A percentile compares a stretch with the other conserved stretches of the same genome.
These are phyloP conservation scores for Brassica incana DNA, from an alignment of 345 rosid species.

Conservation along the genomic window DNA sequence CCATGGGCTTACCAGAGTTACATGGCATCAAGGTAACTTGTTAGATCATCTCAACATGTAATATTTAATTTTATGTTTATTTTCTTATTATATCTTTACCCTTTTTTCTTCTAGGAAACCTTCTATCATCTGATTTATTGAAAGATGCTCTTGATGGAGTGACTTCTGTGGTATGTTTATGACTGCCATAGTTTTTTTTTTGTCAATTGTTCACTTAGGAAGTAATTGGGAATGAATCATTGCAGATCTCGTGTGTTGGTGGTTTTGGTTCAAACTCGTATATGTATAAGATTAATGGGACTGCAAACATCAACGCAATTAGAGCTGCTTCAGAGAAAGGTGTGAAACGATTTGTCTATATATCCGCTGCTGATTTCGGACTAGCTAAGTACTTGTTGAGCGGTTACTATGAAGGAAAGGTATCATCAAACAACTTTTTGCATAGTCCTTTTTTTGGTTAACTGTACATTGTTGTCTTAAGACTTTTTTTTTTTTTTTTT, in stretches of 20 bases:
- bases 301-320: conserved; percentile 92
- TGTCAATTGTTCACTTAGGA: no score
- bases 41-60: conserved; percentile 4
- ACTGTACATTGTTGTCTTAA: background rate
- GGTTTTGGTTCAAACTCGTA: conserved; percentile 93
- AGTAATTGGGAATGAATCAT: no score
- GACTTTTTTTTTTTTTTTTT: conserved; percentile 13
- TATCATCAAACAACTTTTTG: background rate
- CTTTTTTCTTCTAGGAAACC: conserved; percentile 55
- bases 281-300: conserved; percentile 96
- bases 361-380: conserved; percentile 97
- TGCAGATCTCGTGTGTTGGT: conserved; percentile 89
- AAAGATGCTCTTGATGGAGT: no score
- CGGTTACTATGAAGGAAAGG: conserved; percentile 98
- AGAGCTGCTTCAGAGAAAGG: conserved; percentile 92
- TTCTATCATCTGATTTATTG: conserved; percentile 39
- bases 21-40: conserved; percentile 80
- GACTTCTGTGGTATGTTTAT: no score
- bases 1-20: conserved; percentile 72
- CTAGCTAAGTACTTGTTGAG: conserved; percentile 66
- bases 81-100: background rate
- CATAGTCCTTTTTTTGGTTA: background rate
- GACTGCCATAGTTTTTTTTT: no score
- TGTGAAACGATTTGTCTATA: conserved; percentile 80
- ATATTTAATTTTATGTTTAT: background rate